phyloP scores from a whole-genome alignment of 768 basidiomycete species.

The Tremella mesenterica region DNA sequence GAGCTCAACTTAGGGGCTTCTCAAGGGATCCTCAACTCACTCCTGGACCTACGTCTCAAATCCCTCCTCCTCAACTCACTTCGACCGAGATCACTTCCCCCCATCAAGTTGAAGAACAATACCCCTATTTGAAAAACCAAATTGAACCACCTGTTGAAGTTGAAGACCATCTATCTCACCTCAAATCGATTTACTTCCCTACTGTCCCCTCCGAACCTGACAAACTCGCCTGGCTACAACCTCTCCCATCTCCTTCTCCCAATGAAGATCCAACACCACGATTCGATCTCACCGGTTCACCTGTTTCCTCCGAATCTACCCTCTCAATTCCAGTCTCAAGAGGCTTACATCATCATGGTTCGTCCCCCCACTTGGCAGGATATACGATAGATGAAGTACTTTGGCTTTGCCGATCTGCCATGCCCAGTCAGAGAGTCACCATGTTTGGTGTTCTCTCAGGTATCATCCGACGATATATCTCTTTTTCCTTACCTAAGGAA shows the following conservation, averaged over 20 bases:
- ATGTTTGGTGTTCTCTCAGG: slow-evolving; percentile 67
- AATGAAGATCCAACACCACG: slow-evolving; percentile 46
- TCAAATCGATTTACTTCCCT: slow-evolving; percentile 76
- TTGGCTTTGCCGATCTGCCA: slow-evolving; percentile 66
- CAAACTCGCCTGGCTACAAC: slow-evolving; percentile 71
- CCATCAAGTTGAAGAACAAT: no score
- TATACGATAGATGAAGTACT: slow-evolving; percentile 84
- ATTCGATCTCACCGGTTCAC: slow-evolving; percentile 62
- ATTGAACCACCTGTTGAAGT: no score
- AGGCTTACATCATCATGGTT: slow-evolving; percentile 84
- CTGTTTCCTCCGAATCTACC: slow-evolving; percentile 55
- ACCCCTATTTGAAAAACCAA: no score
- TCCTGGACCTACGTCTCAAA: no score
- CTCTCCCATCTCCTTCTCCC: slow-evolving; percentile 30
- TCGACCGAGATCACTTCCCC: no score
- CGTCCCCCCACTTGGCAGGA: slow-evolving; percentile 63
- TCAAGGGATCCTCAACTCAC: no score
- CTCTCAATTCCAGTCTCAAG: slow-evolving; percentile 66
- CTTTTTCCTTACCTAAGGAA: background rate
- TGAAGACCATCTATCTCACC: no score
- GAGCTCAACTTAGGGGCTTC: slow-evolving; percentile 18
- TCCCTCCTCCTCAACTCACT: no score
- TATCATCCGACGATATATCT: slow-evolving; percentile 46
- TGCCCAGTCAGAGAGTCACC: slow-evolving; percentile 69
- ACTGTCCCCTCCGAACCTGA: slow-evolving; percentile 60